Conservation (phyloP, 1,139 yeast genomes). For the Arxiozyma slooffiae region DNA sequence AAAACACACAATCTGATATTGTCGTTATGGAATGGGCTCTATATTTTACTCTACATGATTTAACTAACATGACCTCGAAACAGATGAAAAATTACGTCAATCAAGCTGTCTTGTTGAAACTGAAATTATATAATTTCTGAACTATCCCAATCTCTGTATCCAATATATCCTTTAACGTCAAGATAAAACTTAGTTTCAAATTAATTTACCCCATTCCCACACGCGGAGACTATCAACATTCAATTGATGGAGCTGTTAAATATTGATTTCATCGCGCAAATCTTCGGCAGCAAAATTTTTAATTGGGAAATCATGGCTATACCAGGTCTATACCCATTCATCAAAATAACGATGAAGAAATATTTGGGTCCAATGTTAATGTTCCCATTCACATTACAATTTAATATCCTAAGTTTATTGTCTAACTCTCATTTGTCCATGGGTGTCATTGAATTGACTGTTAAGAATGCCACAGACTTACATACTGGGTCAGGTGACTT, state of each 20-base stretch:
- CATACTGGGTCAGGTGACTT: conserved; percentile 50
- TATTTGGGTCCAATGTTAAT: conserved; percentile 82
- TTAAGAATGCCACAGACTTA: conserved; percentile 57
- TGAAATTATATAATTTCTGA: conserved; percentile 51
- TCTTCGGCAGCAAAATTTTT: conserved; percentile 67
- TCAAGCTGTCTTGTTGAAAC: conserved; percentile 64
- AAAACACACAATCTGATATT: conserved; percentile 78
- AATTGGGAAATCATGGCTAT: conserved; percentile 78
- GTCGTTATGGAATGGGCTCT: conserved; percentile 95
- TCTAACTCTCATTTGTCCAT: conserved; percentile 81
- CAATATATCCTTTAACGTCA: conserved; percentile 54
- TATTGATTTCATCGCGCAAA: conserved; percentile 67
- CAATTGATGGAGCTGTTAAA: conserved; percentile 78
- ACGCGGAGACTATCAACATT: conserved; percentile 79
- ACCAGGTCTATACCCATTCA: conserved; percentile 77
- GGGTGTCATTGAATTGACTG: conserved; percentile 69
- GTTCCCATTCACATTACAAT: conserved; percentile 82
- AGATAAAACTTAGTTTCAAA: conserved; percentile 71
- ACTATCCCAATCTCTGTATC: conserved; percentile 55
- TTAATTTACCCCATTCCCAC: conserved; percentile 89
- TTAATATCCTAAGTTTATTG: conserved; percentile 81
- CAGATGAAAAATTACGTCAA: conserved; percentile 77
- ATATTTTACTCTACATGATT: conserved; percentile 83
- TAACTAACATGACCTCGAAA: conserved; percentile 70
- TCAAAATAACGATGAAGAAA: conserved; percentile 74